Base-by-base conservation (phyloP, 2,329 filamentous ascomycete species). In the Verticillium albo-atrum region DNA sequence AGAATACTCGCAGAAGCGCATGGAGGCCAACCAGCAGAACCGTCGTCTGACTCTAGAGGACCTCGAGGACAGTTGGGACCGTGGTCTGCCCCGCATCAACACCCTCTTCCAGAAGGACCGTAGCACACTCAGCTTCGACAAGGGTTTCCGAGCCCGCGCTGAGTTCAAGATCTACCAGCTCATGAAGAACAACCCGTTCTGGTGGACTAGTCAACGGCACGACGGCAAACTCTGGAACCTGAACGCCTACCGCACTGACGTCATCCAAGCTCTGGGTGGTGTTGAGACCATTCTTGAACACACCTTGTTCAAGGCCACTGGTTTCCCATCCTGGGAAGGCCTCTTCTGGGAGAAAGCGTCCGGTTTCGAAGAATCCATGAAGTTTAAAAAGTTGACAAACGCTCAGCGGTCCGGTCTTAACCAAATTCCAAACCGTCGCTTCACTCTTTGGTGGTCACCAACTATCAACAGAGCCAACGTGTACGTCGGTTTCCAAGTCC, bases 171-270 rank as follows among this genome's bases (percentile, higher is more conserved):
- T 95, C 30, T 99, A 98, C 72, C 94, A 98, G 74, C 82, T 98
- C 62, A 98, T 99, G 94, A 97, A 96, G 85, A 96, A 90, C 76
- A 97, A 98, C 72, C 95, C 95, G 0, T 98, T 98, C 82, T 97
- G 93, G 92, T 99, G 95, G 95, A 99, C 95, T 4, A 96, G 91
- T 68, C 94, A 98, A 74, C 84, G 95, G 42, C 96, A 99, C 69
- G 95, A 99, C 68, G 95, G 95, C 71, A 98, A 98, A 71, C 76
- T 99, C 4, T 99, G 95, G 95, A 97, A 97, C 64, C 75, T 99
- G 58, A 98, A 98, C 65, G 91, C 92, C 1, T 97, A 98, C 76
- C 83, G 95, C 63, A 97, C 95, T 6, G 95, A 99, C 77, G 92
- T 97, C 10, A 99, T 99, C 60, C 95, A 98, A 72, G 93, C 94